Percentiles rank a stretch among this genome's conserved stretches.
phyloP scores from a whole-genome alignment of 257 asterid species.

The Ilex aquifolium region DNA sequence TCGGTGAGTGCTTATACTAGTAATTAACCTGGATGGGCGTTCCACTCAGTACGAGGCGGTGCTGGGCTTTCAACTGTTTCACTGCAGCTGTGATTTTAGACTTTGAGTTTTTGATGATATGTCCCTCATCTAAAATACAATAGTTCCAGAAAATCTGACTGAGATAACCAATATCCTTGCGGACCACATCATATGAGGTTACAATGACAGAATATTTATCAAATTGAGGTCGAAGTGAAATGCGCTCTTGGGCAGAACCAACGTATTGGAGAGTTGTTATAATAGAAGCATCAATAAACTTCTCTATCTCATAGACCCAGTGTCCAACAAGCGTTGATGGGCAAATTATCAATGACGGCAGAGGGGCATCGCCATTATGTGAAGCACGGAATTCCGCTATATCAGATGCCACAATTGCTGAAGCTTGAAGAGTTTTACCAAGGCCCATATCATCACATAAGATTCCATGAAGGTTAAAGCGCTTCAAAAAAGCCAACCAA shows the following conservation, averaged over 20 bases:
- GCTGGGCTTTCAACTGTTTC: conserved; percentile 89
- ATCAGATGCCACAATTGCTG: conserved; percentile 92
- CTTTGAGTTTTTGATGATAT: conserved; percentile 83
- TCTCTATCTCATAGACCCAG: conserved; percentile 98
- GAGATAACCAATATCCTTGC: conserved; percentile 86
- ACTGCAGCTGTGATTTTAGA: conserved; percentile 93
- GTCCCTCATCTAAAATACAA: conserved; percentile 97
- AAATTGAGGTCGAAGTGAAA: conserved; percentile 59
- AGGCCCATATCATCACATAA: conserved; percentile 99
- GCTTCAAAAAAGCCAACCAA: conserved; percentile 91
- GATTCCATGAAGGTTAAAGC: conserved; percentile 95
- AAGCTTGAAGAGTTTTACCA: conserved; percentile 98
- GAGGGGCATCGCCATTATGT: conserved; percentile 40
- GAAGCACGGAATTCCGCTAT: conserved; percentile 78
- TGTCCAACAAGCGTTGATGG: conserved; percentile 99
- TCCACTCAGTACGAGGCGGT: conserved; percentile 96
- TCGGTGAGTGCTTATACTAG: conserved; percentile 17
- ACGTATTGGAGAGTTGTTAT: conserved; percentile 85
- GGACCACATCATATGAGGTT: conserved; percentile 90
- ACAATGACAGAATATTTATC: conserved; percentile 71
- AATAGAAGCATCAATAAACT: conserved; percentile 88
- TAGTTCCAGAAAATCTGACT: conserved; percentile 76
- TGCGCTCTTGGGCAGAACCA: conserved; percentile 94
- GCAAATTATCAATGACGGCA: conserved; percentile 87
- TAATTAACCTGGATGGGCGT: conserved; percentile 92